Conservation (phyloP, 139 green algal species). For the Eudorina sp. region DNA sequence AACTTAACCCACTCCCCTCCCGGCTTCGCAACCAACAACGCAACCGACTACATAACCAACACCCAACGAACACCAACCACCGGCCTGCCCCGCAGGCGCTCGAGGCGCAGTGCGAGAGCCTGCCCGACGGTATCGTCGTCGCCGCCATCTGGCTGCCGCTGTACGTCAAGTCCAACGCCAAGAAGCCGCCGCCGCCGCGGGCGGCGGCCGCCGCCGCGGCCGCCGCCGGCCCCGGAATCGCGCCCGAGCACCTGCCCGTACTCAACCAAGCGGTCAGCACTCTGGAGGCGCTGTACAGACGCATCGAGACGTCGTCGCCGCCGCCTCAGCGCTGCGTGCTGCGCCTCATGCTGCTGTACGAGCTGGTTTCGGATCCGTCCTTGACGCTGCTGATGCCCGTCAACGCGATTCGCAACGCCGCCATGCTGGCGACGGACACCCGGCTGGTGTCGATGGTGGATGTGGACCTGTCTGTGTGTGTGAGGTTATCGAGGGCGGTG, state of each 20-base stretch:
- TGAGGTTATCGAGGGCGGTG: no score
- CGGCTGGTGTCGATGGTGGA: conserved; percentile 64
- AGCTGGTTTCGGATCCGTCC: not conserved
- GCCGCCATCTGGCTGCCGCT: conserved; percentile 19
- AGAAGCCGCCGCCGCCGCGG: no score
- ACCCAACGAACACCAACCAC: no score
- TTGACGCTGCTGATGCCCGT: conserved; percentile 52
- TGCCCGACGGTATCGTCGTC: not conserved
- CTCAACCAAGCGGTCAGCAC: not conserved
- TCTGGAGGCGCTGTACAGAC: not conserved
- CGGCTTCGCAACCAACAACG: not conserved
- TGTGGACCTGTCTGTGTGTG: conserved; percentile 64
- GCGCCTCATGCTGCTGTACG: not conserved
- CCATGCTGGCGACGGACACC: conserved; percentile 54
- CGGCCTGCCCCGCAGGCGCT: not conserved
- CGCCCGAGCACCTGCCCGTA: not conserved
- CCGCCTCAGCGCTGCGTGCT: not conserved
- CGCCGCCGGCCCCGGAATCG: not conserved
- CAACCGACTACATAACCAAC: no score
- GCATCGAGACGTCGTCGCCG: not conserved
- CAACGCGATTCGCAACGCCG: conserved; percentile 64
- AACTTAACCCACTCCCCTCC: no score
- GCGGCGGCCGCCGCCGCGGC: no score
- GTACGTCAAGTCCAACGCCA: not conserved
- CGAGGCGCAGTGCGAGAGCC: not conserved